phyloP scores from a whole-genome alignment of 768 basidiomycete genomes.

The Butyriboletus loyo region DNA sequence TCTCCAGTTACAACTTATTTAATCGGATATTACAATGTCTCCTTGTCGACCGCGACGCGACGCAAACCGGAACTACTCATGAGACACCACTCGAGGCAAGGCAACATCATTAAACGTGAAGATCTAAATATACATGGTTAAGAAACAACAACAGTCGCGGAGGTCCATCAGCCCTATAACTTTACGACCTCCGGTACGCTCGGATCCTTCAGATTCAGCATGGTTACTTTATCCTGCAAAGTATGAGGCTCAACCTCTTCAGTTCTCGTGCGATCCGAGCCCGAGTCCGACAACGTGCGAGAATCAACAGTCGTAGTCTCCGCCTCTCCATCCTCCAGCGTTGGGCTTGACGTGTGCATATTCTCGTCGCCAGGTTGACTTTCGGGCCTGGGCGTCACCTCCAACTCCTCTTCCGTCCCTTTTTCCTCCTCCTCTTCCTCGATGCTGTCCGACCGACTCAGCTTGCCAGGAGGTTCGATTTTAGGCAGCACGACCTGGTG shows the following conservation, averaged over 20 bases:
- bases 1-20: too few relatives aligned
- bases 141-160: background rate
- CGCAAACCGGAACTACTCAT: too few relatives aligned
- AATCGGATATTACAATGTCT: too few relatives aligned
- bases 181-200: constrained; percentile 14
- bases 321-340: constrained; percentile 16
- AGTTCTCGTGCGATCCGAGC: constrained; percentile 26
- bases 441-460: constrained; percentile 32
- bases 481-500: constrained; percentile 16
- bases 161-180: constrained; percentile 4
- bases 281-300: constrained; percentile 26
- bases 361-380: constrained; percentile 5
- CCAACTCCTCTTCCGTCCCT: constrained; percentile 8
- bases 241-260: constrained; percentile 25
- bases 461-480: constrained; percentile 22
- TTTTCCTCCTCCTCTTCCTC: constrained; percentile 31
- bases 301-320: constrained; percentile 23
- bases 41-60: too few relatives aligned
- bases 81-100: background rate
- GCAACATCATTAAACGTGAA: constrained; percentile 1
- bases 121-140: constrained; percentile 29
- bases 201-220: constrained; percentile 27
- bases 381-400: background rate
- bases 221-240: constrained; percentile 27
- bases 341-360: constrained; percentile 1